Percentiles rank a stretch among this genome's conserved stretches.
Conservation (phyloP, 2,329 filamentous ascomycete species). For the Neopestalotiopsis sp. region DNA sequence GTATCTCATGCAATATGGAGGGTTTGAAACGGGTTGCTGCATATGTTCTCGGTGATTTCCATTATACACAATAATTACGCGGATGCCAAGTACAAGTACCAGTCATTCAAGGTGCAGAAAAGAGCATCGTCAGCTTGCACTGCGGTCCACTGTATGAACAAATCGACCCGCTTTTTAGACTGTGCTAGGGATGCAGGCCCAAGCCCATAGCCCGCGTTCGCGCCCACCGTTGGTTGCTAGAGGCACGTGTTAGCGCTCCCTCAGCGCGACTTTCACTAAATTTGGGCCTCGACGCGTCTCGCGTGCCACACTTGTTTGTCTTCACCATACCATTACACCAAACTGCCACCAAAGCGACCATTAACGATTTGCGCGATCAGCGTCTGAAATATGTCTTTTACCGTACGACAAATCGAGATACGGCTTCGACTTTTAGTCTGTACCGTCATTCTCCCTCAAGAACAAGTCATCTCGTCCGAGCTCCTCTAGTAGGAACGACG, state of each 20-base stretch:
- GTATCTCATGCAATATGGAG: not conserved
- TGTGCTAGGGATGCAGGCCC: not conserved
- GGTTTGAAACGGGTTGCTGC: not conserved
- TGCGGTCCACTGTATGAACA: not conserved
- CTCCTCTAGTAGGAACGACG: slow-evolving; percentile 33
- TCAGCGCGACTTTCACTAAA: not conserved
- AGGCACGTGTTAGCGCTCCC: slow-evolving; percentile 10
- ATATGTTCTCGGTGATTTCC: not conserved
- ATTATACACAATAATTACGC: not conserved
- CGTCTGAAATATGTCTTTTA: slow-evolving; percentile 34
- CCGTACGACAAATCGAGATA: slow-evolving; percentile 40
- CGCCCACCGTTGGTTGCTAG: not conserved
- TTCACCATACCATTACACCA: slow-evolving; percentile 5
- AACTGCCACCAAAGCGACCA: not conserved
- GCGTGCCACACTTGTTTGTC: not conserved
- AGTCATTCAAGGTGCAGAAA: not conserved
- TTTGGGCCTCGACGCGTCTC: not conserved
- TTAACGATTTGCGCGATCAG: slow-evolving; percentile 25
- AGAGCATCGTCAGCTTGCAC: not conserved
- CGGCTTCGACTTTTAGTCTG: slow-evolving; percentile 28
- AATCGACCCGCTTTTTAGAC: not conserved
- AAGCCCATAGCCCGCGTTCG: not conserved
- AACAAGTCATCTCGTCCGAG: slow-evolving; percentile 52
- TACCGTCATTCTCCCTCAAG: slow-evolving; percentile 28
- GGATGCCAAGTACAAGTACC: not conserved